Base-by-base conservation (phyloP, 371 early-diverging fungal species). In the Mucor circinelloides region DNA sequence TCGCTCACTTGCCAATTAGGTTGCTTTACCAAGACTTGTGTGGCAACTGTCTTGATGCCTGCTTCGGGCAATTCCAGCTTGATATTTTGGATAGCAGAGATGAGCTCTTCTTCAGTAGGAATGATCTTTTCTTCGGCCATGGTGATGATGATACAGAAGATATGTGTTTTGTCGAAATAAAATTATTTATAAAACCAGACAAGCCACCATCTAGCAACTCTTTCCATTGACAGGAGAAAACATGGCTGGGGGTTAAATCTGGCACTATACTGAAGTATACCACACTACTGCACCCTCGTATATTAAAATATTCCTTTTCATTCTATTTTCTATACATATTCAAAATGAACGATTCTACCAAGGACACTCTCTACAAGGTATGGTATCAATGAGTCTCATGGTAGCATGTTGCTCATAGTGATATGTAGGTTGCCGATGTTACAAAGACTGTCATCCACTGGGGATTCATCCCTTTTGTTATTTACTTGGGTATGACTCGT, bases 401-500 rank as follows among this genome's bases (percentile, higher is more conserved):
- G 40, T 17, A 40, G 6, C 40, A 40, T 17, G 40, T 17, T 17
- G 8, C 19, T 19, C 21, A 46, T 46, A 21, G 0, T 2, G 10
- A 21, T 70, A 13, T 73, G 65, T 71, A 83, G 83, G 79, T 80
- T 66, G 72, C 80, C 66, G 85, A 84, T 60, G 67, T 85, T 55
- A 84, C 86, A 72, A 87, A 87, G 76, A 83, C 84, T 31, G 67
- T 87, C 42, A 66, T 89, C 31, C 89, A 89, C 74, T 88, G 87
- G 86, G 89, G 89, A 10, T 89, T 87, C 67, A 85, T 89, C 76
- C 89, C 89, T 30, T 79, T 89, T 68, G 85, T 89, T 63, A 76
- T 89, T 69, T 88, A 87, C 71, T 84, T 89, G 70, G 89, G 89
- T 64, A 80, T 78, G 77, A 83, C 83, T 38, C 79, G 82, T 64